phyloP scores from a whole-genome alignment of 257 asterid genomes.

The Scutellaria minor region DNA sequence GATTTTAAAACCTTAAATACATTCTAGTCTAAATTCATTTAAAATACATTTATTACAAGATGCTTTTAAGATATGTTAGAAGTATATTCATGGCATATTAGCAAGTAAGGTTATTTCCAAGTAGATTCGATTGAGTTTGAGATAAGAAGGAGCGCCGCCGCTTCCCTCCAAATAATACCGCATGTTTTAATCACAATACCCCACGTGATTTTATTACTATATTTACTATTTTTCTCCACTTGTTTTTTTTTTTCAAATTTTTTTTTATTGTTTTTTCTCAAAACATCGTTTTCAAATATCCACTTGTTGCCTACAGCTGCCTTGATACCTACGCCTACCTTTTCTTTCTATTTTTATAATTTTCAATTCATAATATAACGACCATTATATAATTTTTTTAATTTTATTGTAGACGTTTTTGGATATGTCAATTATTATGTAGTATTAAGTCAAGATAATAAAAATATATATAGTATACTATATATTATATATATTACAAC shows the following conservation, averaged over 20 bases:
- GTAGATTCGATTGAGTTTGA: no score
- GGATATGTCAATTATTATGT: background rate
- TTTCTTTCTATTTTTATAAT: background rate
- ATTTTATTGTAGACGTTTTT: background rate
- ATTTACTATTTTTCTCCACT: slow-evolving; percentile 13
- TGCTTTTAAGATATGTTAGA: no score
- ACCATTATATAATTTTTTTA: background rate
- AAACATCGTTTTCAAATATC: slow-evolving; percentile 22
- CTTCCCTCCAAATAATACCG: no score
- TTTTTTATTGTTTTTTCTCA: background rate
- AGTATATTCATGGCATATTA: no score
- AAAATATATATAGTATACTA: background rate
- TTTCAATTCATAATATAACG: background rate
- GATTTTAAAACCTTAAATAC: no score
- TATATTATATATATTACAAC: no score
- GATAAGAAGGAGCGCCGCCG: no score
- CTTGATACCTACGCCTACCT: background rate
- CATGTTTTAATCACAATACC: no score
- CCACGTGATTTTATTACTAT: background rate
- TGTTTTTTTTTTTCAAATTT: slow-evolving; percentile 6
- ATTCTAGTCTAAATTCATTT: no score
- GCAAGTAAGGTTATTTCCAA: no score
- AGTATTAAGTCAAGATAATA: background rate
- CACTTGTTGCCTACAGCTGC: slow-evolving; percentile 28
- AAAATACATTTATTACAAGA: no score